Evolutionary conservation across 352 stramenopile species (phyloP).

Genomic region (Phytophthora tentaculata): DNA sequence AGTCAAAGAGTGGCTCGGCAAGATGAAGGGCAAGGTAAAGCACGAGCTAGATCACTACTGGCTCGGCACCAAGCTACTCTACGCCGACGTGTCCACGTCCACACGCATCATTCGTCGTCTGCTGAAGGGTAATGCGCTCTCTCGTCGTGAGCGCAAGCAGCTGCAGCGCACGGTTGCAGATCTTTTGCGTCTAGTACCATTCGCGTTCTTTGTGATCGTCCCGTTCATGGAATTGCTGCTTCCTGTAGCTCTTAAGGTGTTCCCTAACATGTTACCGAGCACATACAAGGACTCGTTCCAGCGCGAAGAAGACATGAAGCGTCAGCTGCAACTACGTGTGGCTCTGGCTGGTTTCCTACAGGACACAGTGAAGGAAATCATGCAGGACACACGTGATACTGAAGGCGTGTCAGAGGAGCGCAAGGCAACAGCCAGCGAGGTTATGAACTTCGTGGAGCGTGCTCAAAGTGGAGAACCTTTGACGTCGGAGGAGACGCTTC

Average conservation of each 20-base stretch:
- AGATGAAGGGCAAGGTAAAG: constrained; percentile 85
- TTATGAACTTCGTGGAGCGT: constrained; percentile 87
- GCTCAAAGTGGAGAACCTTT: constrained; percentile 81
- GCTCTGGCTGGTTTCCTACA: constrained; percentile 97
- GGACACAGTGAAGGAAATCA: constrained; percentile 94
- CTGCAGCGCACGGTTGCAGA: constrained; percentile 96
- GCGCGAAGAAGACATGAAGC: constrained; percentile 98
- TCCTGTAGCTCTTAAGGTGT: constrained; percentile 97
- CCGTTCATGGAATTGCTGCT: constrained; percentile 99
- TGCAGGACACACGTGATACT: constrained; percentile 83
- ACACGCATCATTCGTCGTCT: constrained; percentile 92
- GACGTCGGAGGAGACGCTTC: constrained; percentile 79
- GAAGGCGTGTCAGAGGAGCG: constrained; percentile 81
- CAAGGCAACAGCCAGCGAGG: constrained; percentile 79
- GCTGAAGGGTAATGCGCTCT: constrained; percentile 93
- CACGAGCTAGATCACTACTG: constrained; percentile 97
- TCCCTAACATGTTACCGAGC: constrained; percentile 99
- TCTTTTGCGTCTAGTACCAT: constrained; percentile 97
- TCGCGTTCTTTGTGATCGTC: constrained; percentile 98
- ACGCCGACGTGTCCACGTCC: constrained; percentile 95
- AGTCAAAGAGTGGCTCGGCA: constrained; percentile 65
- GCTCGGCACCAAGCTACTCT: constrained; percentile 97
- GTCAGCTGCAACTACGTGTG: constrained; percentile 95
- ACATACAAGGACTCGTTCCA: constrained; percentile 97
- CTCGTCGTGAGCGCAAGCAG: constrained; percentile 96